Base-by-base conservation (phyloP, 257 asterid species). In the Eucommia ulmoides region DNA sequence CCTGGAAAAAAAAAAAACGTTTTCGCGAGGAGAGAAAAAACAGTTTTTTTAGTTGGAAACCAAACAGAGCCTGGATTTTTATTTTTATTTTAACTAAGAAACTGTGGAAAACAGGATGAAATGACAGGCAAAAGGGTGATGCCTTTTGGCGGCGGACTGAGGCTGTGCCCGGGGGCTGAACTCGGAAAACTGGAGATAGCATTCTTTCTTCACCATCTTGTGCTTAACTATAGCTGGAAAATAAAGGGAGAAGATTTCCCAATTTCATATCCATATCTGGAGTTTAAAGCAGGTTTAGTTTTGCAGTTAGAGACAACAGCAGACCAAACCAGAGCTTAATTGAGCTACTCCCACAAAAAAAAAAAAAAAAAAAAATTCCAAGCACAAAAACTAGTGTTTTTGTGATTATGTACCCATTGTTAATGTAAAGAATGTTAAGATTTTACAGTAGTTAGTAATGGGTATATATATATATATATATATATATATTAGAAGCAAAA, bases 151-250 rank as follows among this genome's bases (percentile, higher is more conserved):
- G 94, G 93, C 2, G 96, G 96, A 49, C 14, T 69, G 18, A 50
- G 96, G 62, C 49, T 74, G 33, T 86, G 96, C 52, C 94, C 94
- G 0, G 96, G 96, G 5, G 77, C 78, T 3, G 96, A 87, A 46
- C 59, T 87, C 18, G 96, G 75, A 3, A 87, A 73, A 53, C 18
- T 87, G 33, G 94, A 80, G 67, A 69, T 75, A 33, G 74, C 96
- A 4, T 67, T 80, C 62, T 83, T 87, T 60, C 81, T 87, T 33
- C 94, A 87, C 65, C 87, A 80, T 73, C 70, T 87, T 41, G 74
- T 83, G 59, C 89, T 78, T 41, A 76, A 72, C 46, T 65, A 67
- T 56, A 76, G 84, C 89, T 80, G 96, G 96, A 66, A 66, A 67
- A 23, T 53, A 24, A 65, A 51, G 41, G 81, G 69, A 48, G 89